Evolutionary conservation across 768 basidiomycete genomes (phyloP), one percentile per base, ranked within the genome.

Genomic region (Arthromyces matolae): DNA sequence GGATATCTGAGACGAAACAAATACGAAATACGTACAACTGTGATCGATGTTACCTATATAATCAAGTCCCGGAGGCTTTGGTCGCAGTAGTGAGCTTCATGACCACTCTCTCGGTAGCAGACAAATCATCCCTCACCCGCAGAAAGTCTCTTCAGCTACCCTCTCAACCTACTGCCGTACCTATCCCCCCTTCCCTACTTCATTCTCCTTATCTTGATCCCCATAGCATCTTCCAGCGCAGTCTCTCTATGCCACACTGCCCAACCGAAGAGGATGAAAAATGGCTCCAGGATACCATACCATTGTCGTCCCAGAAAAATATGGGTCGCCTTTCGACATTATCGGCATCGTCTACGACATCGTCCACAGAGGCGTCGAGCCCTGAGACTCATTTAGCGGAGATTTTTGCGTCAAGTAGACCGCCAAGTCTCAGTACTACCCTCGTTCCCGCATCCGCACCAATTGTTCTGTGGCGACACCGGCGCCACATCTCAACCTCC

Each of bases 241-340:
- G 69, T 23, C 47, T 64, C 1, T 44, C 60, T 3, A 23, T 66
- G 8, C 65, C 67, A 13, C 68, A 55, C 31, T 56, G 66, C 8
- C 78, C 79, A 14, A 75, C 70, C 40, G 69, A 75, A 39, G 72
- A 70, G 56, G 78, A 81, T 50, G 77, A 84, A 55, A 67, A 68
- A 52, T 84, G 83, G 83, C 67, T 84, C 45, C 72, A 78, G 62
- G 83, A 84, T 67, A 83, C 81, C 54, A 68, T 83, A 2, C 82
- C 83, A 8, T 33, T 76, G 16, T 57, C 35, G 36, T 57, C 51
- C 19, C 38, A 53, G 38, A 48, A 23, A 42, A 52, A 46, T 28
- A 37, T 22, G 32, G 53, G 35, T 10, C 47, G 41, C 13, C 25
- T 47, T 12, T 52, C 51, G 8, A 29, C 33, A 31, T 32, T 31